phyloP scores from a whole-genome alignment of 495 filamentous ascomycete species.

The Xylaria scruposa region DNA sequence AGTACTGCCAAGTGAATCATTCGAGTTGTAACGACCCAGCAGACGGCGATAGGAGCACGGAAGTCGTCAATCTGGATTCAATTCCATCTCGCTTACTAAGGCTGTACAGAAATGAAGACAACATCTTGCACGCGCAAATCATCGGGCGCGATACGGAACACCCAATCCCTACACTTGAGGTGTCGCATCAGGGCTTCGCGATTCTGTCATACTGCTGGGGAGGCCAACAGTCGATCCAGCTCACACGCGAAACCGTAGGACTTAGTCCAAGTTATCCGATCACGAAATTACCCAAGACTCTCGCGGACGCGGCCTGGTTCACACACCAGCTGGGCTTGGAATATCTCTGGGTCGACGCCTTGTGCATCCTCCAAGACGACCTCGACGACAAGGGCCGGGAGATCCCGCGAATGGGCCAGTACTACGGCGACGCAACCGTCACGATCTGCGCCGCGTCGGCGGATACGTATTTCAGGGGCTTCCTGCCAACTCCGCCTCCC shows the following conservation, averaged over 20 bases:
- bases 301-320: conserved; percentile 32
- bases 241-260: conserved; percentile 17
- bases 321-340: conserved; percentile 30
- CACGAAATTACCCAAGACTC: conserved; percentile 25
- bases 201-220: conserved; percentile 35
- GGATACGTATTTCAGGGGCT: conserved; percentile 27
- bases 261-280: conserved; percentile 17
- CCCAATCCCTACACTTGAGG: conserved; percentile 24
- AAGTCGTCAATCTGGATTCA: background rate
- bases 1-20: conserved; percentile 25
- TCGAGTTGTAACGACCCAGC: background rate
- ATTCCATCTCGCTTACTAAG: conserved; percentile 15
- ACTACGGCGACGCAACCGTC: conserved; percentile 32
- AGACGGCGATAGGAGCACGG: background rate
- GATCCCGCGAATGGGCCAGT: conserved; percentile 35
- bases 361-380: conserved; percentile 42
- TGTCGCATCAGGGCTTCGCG: conserved; percentile 27
- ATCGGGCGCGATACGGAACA: conserved; percentile 18
- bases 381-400: conserved; percentile 35
- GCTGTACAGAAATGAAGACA: conserved; percentile 20
- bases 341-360: conserved; percentile 41
- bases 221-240: conserved; percentile 29
- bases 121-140: conserved; percentile 10
- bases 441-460: conserved; percentile 35
- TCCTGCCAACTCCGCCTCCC: conserved; percentile 20